These are phyloP conservation scores for Globomyces pollinis-pini DNA, from an alignment of 192 early-diverging fungal genomes.

Conservation along the genomic window DNA sequence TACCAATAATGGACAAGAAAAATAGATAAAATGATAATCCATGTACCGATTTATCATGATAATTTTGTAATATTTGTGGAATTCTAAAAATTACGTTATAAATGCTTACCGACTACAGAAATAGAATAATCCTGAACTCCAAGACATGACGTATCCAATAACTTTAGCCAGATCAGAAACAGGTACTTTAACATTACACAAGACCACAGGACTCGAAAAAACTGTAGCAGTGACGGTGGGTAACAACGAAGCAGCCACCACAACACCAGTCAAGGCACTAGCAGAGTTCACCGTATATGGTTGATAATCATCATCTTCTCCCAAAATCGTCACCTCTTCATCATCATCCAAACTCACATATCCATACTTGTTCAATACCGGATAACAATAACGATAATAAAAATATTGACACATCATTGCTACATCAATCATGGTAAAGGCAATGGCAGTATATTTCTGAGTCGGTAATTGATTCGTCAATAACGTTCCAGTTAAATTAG, in stretches of 20 bases:
- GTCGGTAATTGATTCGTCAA: constrained; percentile 40
- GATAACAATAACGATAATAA: constrained; percentile 25
- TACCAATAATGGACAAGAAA: constrained; percentile 31
- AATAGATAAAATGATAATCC: constrained; percentile 31
- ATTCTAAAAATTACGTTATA: constrained; percentile 20
- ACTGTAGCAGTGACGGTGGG: neutral
- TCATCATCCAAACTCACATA: neutral
- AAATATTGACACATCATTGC: constrained; percentile 30
- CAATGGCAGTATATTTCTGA: constrained; percentile 24
- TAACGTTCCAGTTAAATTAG: constrained; percentile 32
- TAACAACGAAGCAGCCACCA: neutral
- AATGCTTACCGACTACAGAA: neutral
- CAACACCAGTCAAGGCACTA: neutral
- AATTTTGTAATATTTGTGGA: constrained; percentile 34
- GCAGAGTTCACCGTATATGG: neutral
- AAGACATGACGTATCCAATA: constrained; percentile 27
- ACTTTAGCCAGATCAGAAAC: neutral
- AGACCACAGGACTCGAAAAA: too few species aligned
- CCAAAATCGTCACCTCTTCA: neutral
- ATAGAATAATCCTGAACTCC: constrained; percentile 22
- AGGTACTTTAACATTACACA: constrained; percentile 4
- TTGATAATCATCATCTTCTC: neutral
- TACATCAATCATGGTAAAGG: constrained; percentile 35
- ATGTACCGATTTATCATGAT: constrained; percentile 22
- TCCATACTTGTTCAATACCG: neutral